These are phyloP conservation scores for Lanmaoa rubissima DNA, from an alignment of 768 basidiomycete genomes.

Conservation along the genomic window DNA sequence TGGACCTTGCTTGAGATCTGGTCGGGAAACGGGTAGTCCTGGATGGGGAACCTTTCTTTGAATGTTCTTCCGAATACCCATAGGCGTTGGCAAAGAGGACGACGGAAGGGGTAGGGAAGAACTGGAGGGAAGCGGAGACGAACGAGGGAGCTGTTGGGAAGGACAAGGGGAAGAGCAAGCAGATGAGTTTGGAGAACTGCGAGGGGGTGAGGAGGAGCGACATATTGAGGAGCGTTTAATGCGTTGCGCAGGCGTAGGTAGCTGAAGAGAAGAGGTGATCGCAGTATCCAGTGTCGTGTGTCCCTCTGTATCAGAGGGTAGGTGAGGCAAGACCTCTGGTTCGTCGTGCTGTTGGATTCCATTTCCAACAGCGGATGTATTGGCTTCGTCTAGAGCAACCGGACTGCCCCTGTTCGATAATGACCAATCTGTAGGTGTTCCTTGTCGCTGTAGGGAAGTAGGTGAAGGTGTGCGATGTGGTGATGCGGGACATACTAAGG, in stretches of 20 bases:
- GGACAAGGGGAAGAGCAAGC: not conserved
- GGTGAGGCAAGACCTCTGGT: not conserved
- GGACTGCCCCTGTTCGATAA: constrained; percentile 24
- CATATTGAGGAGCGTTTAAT: constrained; percentile 3
- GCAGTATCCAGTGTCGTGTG: constrained; percentile 1
- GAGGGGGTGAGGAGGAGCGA: constrained; percentile 3
- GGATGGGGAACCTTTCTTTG: constrained; percentile 50
- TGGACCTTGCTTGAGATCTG: constrained; percentile 33
- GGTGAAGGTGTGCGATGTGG: constrained; percentile 10
- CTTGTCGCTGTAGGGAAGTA: constrained; percentile 11
- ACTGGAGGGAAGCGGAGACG: constrained; percentile 14
- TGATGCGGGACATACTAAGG: not conserved
- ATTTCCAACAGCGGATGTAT: not conserved
- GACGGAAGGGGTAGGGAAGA: constrained; percentile 11
- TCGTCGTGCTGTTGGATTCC: not conserved
- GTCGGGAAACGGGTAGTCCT: constrained; percentile 30
- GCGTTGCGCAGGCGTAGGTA: constrained; percentile 32
- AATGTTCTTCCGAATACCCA: constrained; percentile 26
- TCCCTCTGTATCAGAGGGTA: constrained; percentile 14
- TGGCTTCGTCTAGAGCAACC: not conserved
- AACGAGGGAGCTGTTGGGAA: constrained; percentile 5
- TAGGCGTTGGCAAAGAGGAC: constrained; percentile 4
- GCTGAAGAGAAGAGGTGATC: constrained; percentile 18
- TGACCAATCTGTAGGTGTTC: constrained; percentile 35
- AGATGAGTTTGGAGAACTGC: constrained; percentile 8